Percentiles rank a stretch among this genome's conserved stretches.
Conservation (phyloP, 2,329 filamentous ascomycete species). For the Fusarium pseudocircinatum region DNA sequence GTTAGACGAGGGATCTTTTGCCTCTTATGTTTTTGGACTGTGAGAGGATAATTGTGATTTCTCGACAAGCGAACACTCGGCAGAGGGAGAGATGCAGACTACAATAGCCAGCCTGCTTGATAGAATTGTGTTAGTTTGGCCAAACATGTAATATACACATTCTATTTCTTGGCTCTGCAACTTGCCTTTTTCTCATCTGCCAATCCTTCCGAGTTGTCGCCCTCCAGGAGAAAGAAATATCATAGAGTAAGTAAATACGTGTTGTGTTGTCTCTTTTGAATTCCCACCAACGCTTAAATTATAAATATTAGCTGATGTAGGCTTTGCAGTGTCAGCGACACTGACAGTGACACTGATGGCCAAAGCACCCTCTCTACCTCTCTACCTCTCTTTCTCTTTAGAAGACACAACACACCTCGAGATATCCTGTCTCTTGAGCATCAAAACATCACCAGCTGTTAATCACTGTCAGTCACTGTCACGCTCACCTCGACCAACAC, state of each 20-base stretch:
- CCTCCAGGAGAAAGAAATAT: neutral
- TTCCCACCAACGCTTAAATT: neutral
- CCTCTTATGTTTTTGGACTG: neutral
- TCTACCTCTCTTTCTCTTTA: neutral
- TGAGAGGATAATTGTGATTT: neutral
- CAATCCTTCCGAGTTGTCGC: neutral
- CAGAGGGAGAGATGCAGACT: neutral
- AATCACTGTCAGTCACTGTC: neutral
- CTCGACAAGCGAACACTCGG: neutral
- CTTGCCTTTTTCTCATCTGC: neutral
- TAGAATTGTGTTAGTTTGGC: neutral
- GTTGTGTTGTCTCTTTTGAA: neutral
- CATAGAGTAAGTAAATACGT: neutral
- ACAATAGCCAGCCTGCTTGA: neutral
- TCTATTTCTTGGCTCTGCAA: constrained; percentile 5
- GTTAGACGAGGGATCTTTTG: neutral
- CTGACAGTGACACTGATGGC: neutral
- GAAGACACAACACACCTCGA: neutral
- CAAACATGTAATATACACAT: neutral
- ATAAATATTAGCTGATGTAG: neutral
- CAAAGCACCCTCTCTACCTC: neutral
- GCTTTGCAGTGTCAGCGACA: neutral
- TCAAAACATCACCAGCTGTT: too few relatives aligned
- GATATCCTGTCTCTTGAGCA: neutral
- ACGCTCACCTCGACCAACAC: neutral